Conservation (phyloP, 192 early-diverging fungal genomes). For the Mortierella claussenii region DNA sequence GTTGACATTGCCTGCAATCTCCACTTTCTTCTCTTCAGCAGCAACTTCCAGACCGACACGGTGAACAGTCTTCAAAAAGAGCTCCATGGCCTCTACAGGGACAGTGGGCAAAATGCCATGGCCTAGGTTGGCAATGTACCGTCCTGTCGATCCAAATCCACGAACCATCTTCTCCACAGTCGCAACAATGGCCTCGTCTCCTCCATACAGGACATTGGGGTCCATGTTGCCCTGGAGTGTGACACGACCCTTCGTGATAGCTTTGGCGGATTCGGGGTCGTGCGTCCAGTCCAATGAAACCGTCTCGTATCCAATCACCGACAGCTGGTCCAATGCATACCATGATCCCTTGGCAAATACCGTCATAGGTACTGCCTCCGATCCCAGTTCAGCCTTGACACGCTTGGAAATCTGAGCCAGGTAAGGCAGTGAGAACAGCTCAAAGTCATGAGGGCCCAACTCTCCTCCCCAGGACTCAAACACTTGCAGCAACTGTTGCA, state of each 20-base stretch:
- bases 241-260: constrained; percentile 62
- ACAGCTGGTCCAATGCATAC: constrained; percentile 82
- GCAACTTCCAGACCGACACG: constrained; percentile 63
- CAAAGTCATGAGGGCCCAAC: constrained; percentile 84
- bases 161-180: constrained; percentile 83
- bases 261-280: constrained; percentile 70
- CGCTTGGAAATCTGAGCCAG: constrained; percentile 79
- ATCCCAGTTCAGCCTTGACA: constrained; percentile 70
- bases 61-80: constrained; percentile 78
- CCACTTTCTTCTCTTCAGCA: constrained; percentile 15
- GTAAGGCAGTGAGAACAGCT: constrained; percentile 91
- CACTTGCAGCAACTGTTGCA: constrained; percentile 93
- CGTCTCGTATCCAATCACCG: constrained; percentile 80
- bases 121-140: constrained; percentile 95
- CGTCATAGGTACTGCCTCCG: constrained; percentile 80
- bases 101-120: constrained; percentile 95
- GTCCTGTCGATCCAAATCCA: constrained; percentile 74
- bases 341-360: constrained; percentile 95
- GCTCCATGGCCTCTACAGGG: constrained; percentile 73
- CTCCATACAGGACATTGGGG: constrained; percentile 83
- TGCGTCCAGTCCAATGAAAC: constrained; percentile 95
- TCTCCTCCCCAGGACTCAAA: constrained; percentile 99
- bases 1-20: no score
- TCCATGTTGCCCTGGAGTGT: constrained; percentile 97
- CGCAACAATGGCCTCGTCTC: constrained; percentile 75